These are phyloP conservation scores for Pyrrhoderma noxium DNA, from an alignment of 1,284 basidiomycete species.

Conservation along the genomic window DNA sequence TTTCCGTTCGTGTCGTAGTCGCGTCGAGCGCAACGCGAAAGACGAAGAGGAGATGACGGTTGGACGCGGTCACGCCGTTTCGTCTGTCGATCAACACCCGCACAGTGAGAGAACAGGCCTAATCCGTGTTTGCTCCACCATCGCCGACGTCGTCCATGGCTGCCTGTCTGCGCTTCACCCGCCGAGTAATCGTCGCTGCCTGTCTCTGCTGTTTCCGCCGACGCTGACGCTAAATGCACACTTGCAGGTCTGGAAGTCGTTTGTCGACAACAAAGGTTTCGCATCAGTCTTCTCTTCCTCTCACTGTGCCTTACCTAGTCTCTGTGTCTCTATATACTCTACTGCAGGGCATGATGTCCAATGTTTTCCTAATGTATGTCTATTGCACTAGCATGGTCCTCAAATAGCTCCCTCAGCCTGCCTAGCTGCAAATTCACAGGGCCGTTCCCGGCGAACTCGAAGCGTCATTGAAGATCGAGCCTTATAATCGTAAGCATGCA, in stretches of 20 bases:
- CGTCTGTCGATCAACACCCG: not conserved
- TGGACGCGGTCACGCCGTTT: not conserved
- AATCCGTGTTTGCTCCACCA: not conserved
- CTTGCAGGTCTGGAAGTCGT: slow-evolving; percentile 71
- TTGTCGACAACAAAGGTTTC: slow-evolving; percentile 64
- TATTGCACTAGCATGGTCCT: not conserved
- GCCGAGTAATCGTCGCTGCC: slow-evolving; percentile 34
- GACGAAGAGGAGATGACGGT: slow-evolving; percentile 1
- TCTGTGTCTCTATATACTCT: not conserved
- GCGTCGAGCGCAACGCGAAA: slow-evolving; percentile 19
- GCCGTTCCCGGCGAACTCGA: slow-evolving; percentile 62
- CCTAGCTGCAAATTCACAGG: slow-evolving; percentile 53
- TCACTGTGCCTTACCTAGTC: too few species aligned
- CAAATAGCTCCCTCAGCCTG: slow-evolving; percentile 3
- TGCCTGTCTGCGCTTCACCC: slow-evolving; percentile 62
- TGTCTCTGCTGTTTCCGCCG: not conserved
- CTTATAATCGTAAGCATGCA: slow-evolving; percentile 53
- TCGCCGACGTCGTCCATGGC: slow-evolving; percentile 35
- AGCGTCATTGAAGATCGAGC: slow-evolving; percentile 62
- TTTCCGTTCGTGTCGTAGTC: slow-evolving; percentile 6
- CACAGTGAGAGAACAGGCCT: not conserved
- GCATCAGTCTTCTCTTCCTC: not conserved
- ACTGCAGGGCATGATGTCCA: slow-evolving; percentile 62
- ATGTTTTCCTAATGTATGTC: slow-evolving; percentile 68
- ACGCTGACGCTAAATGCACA: slow-evolving; percentile 1